Conservation (phyloP, 2,329 filamentous ascomycete species). For the Trichoderma sp. region DNA sequence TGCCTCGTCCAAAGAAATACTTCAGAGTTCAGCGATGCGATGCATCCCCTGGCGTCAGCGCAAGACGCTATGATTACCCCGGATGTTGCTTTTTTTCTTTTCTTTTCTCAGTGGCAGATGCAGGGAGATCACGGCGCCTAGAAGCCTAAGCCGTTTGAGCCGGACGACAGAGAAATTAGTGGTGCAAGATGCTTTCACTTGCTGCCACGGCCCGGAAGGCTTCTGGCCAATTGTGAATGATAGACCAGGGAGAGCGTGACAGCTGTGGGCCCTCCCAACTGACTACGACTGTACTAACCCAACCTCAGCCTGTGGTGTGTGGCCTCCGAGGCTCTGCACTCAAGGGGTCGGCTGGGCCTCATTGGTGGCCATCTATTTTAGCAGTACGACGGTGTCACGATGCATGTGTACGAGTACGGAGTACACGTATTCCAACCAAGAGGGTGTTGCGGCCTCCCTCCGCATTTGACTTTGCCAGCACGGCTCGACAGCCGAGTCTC, state of each 20-base stretch:
- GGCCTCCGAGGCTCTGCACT: conserved; percentile 16
- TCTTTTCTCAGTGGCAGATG: not conserved
- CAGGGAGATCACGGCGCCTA: not conserved
- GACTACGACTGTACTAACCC: conserved; percentile 17
- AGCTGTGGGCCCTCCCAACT: conserved; percentile 6
- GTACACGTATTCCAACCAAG: not conserved
- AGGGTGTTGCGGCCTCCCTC: not conserved
- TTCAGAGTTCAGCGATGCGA: not conserved
- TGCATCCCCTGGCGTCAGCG: not conserved
- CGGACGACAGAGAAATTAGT: conserved; percentile 3
- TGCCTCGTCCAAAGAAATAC: not conserved
- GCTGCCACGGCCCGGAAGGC: conserved; percentile 1
- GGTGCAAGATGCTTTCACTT: conserved; percentile 3
- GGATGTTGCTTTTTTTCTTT: not conserved
- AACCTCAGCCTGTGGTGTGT: not conserved
- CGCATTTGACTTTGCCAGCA: not conserved
- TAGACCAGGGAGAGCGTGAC: not conserved
- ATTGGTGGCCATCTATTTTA: conserved; percentile 18
- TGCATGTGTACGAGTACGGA: not conserved
- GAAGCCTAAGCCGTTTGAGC: not conserved
- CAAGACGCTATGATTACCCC: not conserved
- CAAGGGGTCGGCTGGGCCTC: conserved; percentile 7
- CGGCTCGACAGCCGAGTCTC: not conserved
- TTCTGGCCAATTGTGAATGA: conserved; percentile 15
- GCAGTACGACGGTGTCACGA: conserved; percentile 3